Percentiles rank a stretch among this genome's conserved stretches.
Conservation (phyloP, 768 basidiomycete species). For the Rhizopogon sp. region DNA sequence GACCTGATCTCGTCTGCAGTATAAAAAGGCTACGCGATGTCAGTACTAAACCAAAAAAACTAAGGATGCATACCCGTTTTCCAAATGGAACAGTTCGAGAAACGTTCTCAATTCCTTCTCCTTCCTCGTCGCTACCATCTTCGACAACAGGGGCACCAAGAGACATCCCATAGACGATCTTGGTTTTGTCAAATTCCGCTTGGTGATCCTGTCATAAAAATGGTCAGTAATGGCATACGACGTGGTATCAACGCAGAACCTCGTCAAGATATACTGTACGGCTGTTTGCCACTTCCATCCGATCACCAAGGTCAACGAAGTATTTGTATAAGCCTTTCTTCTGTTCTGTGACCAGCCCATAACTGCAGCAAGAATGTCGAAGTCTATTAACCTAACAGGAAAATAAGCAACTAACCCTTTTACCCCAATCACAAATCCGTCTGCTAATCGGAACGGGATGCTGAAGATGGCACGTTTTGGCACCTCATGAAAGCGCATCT, state of each 20-base stretch:
- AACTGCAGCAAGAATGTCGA: slow-evolving; percentile 41
- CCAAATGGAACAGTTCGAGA: slow-evolving; percentile 45
- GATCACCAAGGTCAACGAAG: slow-evolving; percentile 74
- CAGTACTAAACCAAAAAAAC: background rate
- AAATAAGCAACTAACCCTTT: slow-evolving; percentile 56
- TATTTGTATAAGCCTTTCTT: slow-evolving; percentile 79
- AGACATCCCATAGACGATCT: slow-evolving; percentile 26
- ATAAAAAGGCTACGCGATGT: slow-evolving; percentile 62
- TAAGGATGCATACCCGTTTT: slow-evolving; percentile 38
- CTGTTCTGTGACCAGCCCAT: slow-evolving; percentile 85
- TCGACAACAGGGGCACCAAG: slow-evolving; percentile 32
- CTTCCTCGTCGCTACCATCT: slow-evolving; percentile 26
- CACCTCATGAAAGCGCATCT: slow-evolving; percentile 78
- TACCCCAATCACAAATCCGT: slow-evolving; percentile 70
- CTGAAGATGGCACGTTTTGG: slow-evolving; percentile 82
- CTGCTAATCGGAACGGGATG: slow-evolving; percentile 74
- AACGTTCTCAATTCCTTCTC: slow-evolving; percentile 33
- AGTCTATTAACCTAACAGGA: slow-evolving; percentile 1
- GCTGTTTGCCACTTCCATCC: slow-evolving; percentile 68
- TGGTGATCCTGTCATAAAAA: slow-evolving; percentile 19
- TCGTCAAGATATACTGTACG: slow-evolving; percentile 76
- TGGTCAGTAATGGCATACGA: slow-evolving; percentile 1
- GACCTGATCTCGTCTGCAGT: slow-evolving; percentile 77
- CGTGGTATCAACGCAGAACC: slow-evolving; percentile 23
- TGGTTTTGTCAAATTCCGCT: slow-evolving; percentile 19